phyloP scores from a whole-genome alignment of 768 basidiomycete genomes.

The Pholiota conissans region DNA sequence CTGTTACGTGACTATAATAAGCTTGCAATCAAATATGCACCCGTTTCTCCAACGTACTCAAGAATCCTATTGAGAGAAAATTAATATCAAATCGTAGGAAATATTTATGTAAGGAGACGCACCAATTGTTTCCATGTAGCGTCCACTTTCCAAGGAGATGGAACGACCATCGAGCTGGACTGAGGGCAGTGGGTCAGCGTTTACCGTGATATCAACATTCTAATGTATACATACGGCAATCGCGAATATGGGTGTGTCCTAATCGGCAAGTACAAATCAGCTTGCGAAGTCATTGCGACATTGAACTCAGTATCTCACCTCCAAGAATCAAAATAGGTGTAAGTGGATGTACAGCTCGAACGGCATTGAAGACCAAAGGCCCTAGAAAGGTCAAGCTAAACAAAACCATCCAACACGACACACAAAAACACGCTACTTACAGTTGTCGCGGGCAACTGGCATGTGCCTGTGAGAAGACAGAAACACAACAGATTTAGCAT shows the following conservation, averaged over 20 bases:
- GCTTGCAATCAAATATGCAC: background rate
- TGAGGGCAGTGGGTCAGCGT: constrained; percentile 17
- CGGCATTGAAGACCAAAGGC: constrained; percentile 70
- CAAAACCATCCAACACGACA: background rate
- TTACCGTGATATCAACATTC: background rate
- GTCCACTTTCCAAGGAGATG: constrained; percentile 79
- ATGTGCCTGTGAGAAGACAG: constrained; percentile 70
- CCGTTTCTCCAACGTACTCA: constrained; percentile 44
- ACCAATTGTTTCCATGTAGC: constrained; percentile 95
- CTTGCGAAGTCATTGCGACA: no score
- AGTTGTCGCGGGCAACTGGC: constrained; percentile 72
- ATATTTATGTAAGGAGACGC: constrained; percentile 13
- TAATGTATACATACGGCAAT: constrained; percentile 54
- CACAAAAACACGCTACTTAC: constrained; percentile 34
- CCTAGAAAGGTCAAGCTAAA: constrained; percentile 40
- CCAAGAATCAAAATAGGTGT: constrained; percentile 86
- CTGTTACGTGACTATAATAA: constrained; percentile 24
- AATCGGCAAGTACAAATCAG: no score
- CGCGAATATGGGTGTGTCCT: constrained; percentile 71
- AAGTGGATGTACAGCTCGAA: constrained; percentile 69
- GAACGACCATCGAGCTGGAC: constrained; percentile 72
- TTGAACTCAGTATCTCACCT: no score
- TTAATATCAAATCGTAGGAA: constrained; percentile 11
- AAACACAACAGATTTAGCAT: background rate
- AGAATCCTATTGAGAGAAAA: constrained; percentile 61